Evolutionary conservation across 495 filamentous ascomycete genomes (phyloP).

Genomic region (Aspergillus wentii): DNA sequence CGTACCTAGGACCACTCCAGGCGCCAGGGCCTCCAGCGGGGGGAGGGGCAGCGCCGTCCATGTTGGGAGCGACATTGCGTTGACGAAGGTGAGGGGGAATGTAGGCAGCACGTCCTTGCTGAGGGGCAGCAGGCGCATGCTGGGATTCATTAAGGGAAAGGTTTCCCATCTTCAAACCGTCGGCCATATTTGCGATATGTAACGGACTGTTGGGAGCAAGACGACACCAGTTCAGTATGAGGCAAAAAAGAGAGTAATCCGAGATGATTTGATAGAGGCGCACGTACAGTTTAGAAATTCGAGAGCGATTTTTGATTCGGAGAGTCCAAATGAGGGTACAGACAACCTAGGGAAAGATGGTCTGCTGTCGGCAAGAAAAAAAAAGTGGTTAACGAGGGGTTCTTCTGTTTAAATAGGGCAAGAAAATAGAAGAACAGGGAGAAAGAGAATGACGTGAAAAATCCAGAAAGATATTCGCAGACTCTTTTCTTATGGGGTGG

Average conservation of each 20-base stretch:
- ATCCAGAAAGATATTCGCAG: constrained; percentile 14
- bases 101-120: constrained; percentile 68
- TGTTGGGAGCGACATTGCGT: constrained; percentile 41
- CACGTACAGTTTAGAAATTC: too few relatives aligned
- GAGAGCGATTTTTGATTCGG: too few relatives aligned
- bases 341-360: too few relatives aligned
- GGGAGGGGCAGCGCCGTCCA: constrained; percentile 37
- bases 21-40: constrained; percentile 24
- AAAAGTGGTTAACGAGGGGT: too few relatives aligned
- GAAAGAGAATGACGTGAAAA: constrained; percentile 33
- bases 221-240: too few relatives aligned
- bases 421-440: constrained; percentile 10
- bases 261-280: too few relatives aligned
- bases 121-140: constrained; percentile 50
- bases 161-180: constrained; percentile 88
- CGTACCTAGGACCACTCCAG: constrained; percentile 37
- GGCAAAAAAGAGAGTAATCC: too few relatives aligned
- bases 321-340: too few relatives aligned
- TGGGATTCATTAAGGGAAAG: constrained; percentile 70
- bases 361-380: too few relatives aligned
- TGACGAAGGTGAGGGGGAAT: constrained; percentile 92
- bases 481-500: constrained; percentile 4
- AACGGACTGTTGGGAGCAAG: constrained; percentile 13
- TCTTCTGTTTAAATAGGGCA: constrained; percentile 1
- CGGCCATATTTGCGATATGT: constrained; percentile 70